These are phyloP conservation scores for Fusarium falciforme DNA, from an alignment of 2,329 filamentous ascomycete genomes.

Conservation along the genomic window DNA sequence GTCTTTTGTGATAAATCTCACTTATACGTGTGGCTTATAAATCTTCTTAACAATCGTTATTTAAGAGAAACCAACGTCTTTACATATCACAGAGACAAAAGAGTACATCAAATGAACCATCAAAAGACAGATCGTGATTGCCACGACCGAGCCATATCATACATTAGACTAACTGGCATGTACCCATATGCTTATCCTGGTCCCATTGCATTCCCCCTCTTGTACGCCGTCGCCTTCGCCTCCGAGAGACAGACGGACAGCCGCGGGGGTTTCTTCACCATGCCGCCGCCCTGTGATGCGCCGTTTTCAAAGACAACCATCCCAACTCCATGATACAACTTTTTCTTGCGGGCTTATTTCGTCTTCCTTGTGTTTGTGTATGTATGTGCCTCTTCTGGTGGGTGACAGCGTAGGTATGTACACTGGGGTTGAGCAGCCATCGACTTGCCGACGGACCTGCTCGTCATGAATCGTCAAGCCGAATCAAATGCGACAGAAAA, in stretches of 20 bases:
- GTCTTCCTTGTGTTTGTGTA: slow-evolving; percentile 8
- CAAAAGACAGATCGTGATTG: slow-evolving; percentile 24
- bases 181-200: slow-evolving; percentile 38
- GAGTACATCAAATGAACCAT: slow-evolving; percentile 16
- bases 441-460: slow-evolving; percentile 19
- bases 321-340: slow-evolving; percentile 26
- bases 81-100: not conserved
- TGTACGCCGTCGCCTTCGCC: slow-evolving; percentile 2
- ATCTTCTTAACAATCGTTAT: not conserved
- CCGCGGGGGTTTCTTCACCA: slow-evolving; percentile 6
- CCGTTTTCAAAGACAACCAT: slow-evolving; percentile 30
- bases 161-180: slow-evolving; percentile 41
- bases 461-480: slow-evolving; percentile 42
- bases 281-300: slow-evolving; percentile 13
- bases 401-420: slow-evolving; percentile 27
- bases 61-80: not conserved
- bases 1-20: not conserved
- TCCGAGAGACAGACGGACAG: slow-evolving; percentile 9
- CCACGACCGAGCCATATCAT: slow-evolving; percentile 38
- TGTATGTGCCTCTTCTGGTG: slow-evolving; percentile 16
- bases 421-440: slow-evolving; percentile 22
- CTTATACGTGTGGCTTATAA: not conserved
- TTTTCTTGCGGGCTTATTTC: slow-evolving; percentile 11
- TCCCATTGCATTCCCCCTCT: slow-evolving; percentile 16
- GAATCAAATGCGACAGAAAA: slow-evolving; percentile 28